Conservation (phyloP, 2,329 filamentous ascomycete species). For the Fonsecaea nubica region DNA sequence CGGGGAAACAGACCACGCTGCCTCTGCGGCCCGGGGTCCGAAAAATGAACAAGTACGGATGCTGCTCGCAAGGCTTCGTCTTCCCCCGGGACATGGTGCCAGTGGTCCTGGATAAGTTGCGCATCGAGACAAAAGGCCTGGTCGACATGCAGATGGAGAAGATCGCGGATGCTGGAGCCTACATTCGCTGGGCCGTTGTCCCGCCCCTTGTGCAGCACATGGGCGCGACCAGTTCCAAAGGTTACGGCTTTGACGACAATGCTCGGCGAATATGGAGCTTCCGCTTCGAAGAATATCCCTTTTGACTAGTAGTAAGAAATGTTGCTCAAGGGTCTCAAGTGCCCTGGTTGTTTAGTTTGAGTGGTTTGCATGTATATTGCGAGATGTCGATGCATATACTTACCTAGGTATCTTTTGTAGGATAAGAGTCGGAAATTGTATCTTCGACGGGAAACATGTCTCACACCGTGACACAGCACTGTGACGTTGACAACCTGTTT, state of each 20-base stretch:
- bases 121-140: slow-evolving; percentile 45
- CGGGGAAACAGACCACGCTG: slow-evolving; percentile 49
- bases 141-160: slow-evolving; percentile 52
- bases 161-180: slow-evolving; percentile 48
- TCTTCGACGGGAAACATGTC: too few species aligned
- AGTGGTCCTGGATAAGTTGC: slow-evolving; percentile 44
- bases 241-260: slow-evolving; percentile 24
- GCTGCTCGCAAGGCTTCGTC: slow-evolving; percentile 54
- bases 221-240: slow-evolving; percentile 50
- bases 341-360: too few species aligned
- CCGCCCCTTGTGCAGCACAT: slow-evolving; percentile 55
- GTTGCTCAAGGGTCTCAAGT: too few species aligned
- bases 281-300: slow-evolving; percentile 16
- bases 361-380: too few species aligned
- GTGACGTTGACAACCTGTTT: too few species aligned
- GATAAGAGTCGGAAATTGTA: too few species aligned
- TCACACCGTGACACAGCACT: too few species aligned
- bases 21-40: slow-evolving; percentile 48
- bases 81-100: slow-evolving; percentile 47
- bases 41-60: slow-evolving; percentile 52
- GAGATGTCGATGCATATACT: too few species aligned
- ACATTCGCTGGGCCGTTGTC: slow-evolving; percentile 51
- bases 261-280: slow-evolving; percentile 19
- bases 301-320: neutral
- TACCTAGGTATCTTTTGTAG: too few species aligned